Evolutionary conservation across 2,329 filamentous ascomycete species (phyloP), one percentile per base, ranked within the genome.

Genomic region (Akanthomyces uredinophilus): DNA sequence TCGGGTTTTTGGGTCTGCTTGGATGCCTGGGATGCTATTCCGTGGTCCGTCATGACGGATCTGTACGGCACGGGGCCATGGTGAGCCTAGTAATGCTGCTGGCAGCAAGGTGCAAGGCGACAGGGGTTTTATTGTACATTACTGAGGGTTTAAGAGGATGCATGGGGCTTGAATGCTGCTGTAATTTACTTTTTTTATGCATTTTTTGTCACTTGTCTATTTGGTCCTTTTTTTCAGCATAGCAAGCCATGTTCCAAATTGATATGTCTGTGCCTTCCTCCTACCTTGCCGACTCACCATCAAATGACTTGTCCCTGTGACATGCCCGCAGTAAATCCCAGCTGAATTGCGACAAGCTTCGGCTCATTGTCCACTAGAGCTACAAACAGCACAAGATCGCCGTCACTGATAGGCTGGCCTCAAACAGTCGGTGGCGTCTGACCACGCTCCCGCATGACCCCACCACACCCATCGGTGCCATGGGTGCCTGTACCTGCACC

Each of bases 21-120:
- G 18, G 49, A 60, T 43, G 58, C 39, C 22, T 60, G 58, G 58
- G 58, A 60, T 18, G 49, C 58, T 14, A 60, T 60, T 53, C 58
- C 58, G 13, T 60, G 58, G 58, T 60, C 58, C 20, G 29, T 60
- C 41, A 53, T 60, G 47, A 44, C n/a, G 24, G 49, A 52, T 35
- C 29, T 60, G 1, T 53, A 27, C 16, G 58, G 49, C 18, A 60
- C n/a, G 14, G 57, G 58, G 6, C 58, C 58, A n/a, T 60, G 58
- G 58, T 53, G 39, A 60, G 10, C 11, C 20, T 10, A 37, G 10
- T 18, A 37, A 16, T 18, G 18, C 54, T 53, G 29, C 29, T 35
- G 22, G 18, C 24, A 49, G 35, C 13, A 20, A 3, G 6, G 18
- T 39, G 5, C 37, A 39, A 4, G 1, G 11, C 1, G 32, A 5